phyloP scores from a whole-genome alignment of 2,329 filamentous ascomycete genomes.

The Fusarium chlamydosporum region DNA sequence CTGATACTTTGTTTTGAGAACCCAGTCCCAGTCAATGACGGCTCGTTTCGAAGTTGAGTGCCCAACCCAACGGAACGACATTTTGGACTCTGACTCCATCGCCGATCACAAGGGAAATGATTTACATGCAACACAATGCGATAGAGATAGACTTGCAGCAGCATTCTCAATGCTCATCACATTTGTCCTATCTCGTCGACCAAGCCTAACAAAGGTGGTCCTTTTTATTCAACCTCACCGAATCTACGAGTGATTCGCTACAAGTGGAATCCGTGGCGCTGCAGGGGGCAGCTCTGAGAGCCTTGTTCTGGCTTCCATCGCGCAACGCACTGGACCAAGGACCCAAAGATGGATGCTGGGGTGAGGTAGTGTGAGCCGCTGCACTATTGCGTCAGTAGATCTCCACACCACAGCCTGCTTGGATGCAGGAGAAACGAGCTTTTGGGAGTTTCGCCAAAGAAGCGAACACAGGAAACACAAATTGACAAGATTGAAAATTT shows the following conservation, averaged over 20 bases:
- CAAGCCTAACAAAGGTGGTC: conserved; percentile 1
- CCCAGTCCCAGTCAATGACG: conserved; percentile 36
- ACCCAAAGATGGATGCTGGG: conserved; percentile 33
- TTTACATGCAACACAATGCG: conserved; percentile 35
- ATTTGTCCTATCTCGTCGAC: conserved; percentile 7
- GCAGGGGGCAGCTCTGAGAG: conserved; percentile 34
- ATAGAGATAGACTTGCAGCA: conserved; percentile 26
- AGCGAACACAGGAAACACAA: conserved; percentile 10
- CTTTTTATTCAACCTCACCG: conserved; percentile 28
- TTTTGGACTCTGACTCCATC: conserved; percentile 22
- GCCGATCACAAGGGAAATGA: conserved; percentile 36
- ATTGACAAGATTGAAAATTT: conserved; percentile 19
- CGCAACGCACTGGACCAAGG: conserved; percentile 35
- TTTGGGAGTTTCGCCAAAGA: conserved; percentile 25
- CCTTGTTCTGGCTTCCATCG: conserved; percentile 42
- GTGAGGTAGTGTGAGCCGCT: conserved; percentile 43
- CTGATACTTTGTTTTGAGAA: conserved; percentile 16
- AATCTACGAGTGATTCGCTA: conserved; percentile 37
- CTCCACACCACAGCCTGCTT: conserved; percentile 43
- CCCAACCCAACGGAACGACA: conserved; percentile 35
- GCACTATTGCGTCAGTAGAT: conserved; percentile 51
- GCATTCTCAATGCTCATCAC: conserved; percentile 16
- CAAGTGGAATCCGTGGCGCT: conserved; percentile 30
- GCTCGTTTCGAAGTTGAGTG: conserved; percentile 41
- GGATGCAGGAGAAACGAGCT: conserved; percentile 36